Percentiles rank a stretch among this genome's conserved stretches.
phyloP scores from a whole-genome alignment of 176 grass and related monocot species.

The Areca catechu region DNA sequence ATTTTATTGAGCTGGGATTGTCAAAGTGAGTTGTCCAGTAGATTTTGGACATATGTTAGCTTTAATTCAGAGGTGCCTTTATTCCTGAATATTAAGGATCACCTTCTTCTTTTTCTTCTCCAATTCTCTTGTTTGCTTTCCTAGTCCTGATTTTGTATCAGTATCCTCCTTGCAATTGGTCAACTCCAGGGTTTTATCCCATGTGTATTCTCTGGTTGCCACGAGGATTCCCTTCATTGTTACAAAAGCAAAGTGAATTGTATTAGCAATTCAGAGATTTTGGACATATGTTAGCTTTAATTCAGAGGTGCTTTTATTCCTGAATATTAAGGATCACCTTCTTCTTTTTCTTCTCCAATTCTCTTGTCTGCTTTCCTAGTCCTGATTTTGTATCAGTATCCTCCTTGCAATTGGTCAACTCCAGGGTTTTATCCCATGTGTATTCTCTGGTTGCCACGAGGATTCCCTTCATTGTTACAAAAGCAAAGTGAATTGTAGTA shows the following conservation, averaged over 20 bases:
- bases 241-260: not conserved
- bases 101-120: too few species aligned
- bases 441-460: not conserved
- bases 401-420: not conserved
- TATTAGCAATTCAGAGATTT: not conserved
- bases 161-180: not conserved
- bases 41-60: not conserved
- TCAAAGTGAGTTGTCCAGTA: not conserved
- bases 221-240: not conserved
- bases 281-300: not conserved
- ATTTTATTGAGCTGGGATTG: not conserved
- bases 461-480: not conserved
- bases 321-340: too few species aligned
- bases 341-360: too few species aligned
- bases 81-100: too few species aligned
- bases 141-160: too few species aligned
- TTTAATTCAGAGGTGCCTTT: too few species aligned
- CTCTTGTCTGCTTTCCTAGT: too few species aligned
- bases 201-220: not conserved
- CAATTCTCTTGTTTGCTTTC: too few species aligned
- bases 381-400: too few species aligned
- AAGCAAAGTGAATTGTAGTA: not conserved
- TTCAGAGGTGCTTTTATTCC: too few species aligned
- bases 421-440: conserved; percentile 8
- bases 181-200: conserved; percentile 4